Percentiles rank a stretch among this genome's conserved stretches.
phyloP scores from a whole-genome alignment of 345 rosid genomes.

The Clarkia xantiana region DNA sequence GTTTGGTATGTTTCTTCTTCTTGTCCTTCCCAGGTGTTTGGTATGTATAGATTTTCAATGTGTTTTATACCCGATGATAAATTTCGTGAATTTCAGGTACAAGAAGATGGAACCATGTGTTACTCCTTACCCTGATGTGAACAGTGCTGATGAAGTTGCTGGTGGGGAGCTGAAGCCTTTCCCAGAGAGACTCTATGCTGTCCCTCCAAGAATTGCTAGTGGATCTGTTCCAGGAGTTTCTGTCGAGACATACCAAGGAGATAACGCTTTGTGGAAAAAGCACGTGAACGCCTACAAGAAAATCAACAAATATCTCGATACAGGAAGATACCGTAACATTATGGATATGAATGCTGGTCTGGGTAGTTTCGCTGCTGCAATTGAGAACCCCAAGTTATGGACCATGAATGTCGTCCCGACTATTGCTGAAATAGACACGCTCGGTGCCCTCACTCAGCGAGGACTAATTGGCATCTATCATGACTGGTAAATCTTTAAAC shows the following conservation, averaged over 20 bases:
- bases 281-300: slow-evolving; percentile 78
- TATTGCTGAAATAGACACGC: slow-evolving; percentile 56
- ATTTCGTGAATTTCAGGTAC: slow-evolving; percentile 36
- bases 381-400: slow-evolving; percentile 67
- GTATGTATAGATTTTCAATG: too few species aligned
- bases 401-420: slow-evolving; percentile 98
- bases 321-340: slow-evolving; percentile 87
- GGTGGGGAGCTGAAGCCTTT: slow-evolving; percentile 36
- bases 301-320: slow-evolving; percentile 55
- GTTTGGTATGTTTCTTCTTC: slow-evolving; percentile 44
- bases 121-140: slow-evolving; percentile 65
- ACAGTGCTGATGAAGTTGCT: slow-evolving; percentile 35
- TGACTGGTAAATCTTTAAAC: slow-evolving; percentile 54
- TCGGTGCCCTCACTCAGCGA: slow-evolving; percentile 74
- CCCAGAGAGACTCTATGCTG: slow-evolving; percentile 69
- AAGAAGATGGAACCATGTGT: slow-evolving; percentile 85
- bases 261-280: slow-evolving; percentile 67
- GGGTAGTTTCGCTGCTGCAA: slow-evolving; percentile 93
- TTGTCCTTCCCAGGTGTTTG: too few species aligned
- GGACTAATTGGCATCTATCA: slow-evolving; percentile 97
- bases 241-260: slow-evolving; percentile 64
- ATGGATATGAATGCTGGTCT: slow-evolving; percentile 98
- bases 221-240: slow-evolving; percentile 83
- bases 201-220: slow-evolving; percentile 76
- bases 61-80: not conserved